These are phyloP conservation scores for Pezicula carpinea DNA, from an alignment of 2,329 filamentous ascomycete species.

Conservation along the genomic window DNA sequence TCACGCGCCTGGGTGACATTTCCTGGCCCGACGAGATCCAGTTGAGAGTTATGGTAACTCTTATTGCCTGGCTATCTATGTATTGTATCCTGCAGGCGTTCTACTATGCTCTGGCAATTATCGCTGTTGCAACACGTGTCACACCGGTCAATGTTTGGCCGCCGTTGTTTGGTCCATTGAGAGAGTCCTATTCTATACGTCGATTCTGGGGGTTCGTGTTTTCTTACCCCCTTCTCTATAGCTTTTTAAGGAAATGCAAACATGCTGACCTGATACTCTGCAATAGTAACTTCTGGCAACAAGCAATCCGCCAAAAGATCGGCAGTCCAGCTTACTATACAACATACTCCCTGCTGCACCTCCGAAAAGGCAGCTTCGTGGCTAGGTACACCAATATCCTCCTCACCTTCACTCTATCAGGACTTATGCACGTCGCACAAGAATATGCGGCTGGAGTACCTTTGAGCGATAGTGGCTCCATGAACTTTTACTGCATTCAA, in stretches of 20 bases:
- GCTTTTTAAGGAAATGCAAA: too few species aligned
- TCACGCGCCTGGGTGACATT: not conserved
- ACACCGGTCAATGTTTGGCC: conserved; percentile 2
- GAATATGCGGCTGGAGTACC: conserved; percentile 16
- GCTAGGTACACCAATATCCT: conserved; percentile 26
- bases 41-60: not conserved
- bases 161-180: conserved; percentile 3
- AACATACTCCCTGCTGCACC: not conserved
- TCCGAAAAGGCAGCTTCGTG: conserved; percentile 6
- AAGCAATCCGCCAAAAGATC: conserved; percentile 3
- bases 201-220: conserved; percentile 10
- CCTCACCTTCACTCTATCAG: conserved; percentile 27
- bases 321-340: not conserved
- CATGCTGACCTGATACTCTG: not conserved
- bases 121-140: not conserved
- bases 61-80: conserved; percentile 1
- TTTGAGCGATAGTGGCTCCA: conserved; percentile 11
- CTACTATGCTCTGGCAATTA: not conserved
- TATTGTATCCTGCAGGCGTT: not conserved
- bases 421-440: conserved; percentile 17
- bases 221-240: too few species aligned
- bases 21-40: not conserved
- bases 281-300: conserved; percentile 3
- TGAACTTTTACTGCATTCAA: conserved; percentile 22
- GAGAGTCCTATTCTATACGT: conserved; percentile 5